Evolutionary conservation across 768 basidiomycete genomes (phyloP), one percentile per base, ranked within the genome.

Genomic region (Ramaria sp.): DNA sequence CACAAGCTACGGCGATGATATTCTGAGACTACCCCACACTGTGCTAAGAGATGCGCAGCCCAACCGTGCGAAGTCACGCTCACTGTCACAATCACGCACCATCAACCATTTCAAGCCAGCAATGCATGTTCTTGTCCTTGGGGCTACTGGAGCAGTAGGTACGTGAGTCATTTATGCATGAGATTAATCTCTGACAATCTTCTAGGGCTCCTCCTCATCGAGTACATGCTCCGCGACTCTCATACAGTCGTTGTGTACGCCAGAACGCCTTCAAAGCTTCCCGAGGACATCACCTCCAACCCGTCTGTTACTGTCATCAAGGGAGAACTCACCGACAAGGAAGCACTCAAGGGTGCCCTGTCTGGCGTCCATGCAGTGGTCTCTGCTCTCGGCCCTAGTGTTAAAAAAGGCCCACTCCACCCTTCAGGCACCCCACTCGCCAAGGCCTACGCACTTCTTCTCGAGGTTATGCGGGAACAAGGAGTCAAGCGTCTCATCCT

Each of bases 51-150:
- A 32, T 10, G 30, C 30, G 10, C 32, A 34, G 32, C 3, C 13
- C 32, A 13, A 34, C 32, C 9, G 7, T 8, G 32, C 32, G 32
- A 9, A 34, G 10, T 41, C 16, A 16, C 39, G 9, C 13, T 16
- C 38, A 41, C 6, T 41, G 18, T 41, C 39, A 22, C 39, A n/a
- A 41, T 41, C n/a, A n/a, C 4, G 1, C 39, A 41, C 13, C 39
- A 41, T 8, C 13, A 18, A n/a, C 39, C 39, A 3, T 22, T 16
- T 20, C 39, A 41, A 41, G 20, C 20, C 39, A 41, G 20, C 39
- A 8, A 77, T 78, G 78, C 79, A 71, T 24, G 61, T 85, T 55
- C 71, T 88, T 52, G 70, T 88, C 56, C 71, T 88, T n/a, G 86
- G 85, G 16, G 81, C 74, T 22, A 88, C 85, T 3, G 85, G 85